These are phyloP conservation scores for Claviceps pusilla DNA, from an alignment of 2,329 filamentous ascomycete species.

Conservation along the genomic window DNA sequence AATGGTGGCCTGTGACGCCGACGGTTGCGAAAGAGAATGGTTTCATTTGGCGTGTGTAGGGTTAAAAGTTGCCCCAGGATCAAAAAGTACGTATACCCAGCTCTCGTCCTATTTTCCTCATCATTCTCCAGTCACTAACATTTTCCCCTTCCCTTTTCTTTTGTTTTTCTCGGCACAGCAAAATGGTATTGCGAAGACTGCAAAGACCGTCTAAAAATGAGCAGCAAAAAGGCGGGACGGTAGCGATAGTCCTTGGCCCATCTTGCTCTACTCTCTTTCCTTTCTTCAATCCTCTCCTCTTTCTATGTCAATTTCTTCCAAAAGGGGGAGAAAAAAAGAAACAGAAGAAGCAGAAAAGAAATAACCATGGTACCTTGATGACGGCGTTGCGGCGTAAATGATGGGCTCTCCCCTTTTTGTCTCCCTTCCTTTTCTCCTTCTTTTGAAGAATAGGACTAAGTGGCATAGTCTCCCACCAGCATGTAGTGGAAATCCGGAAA, in stretches of 20 bases:
- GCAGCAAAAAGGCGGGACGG: constrained; percentile 36
- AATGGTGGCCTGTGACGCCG: constrained; percentile 69
- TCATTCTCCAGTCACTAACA: too few species aligned
- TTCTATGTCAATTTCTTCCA: too few species aligned
- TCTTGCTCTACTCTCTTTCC: neutral
- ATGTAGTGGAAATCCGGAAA: neutral
- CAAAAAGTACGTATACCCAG: constrained; percentile 45
- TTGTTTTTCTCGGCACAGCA: constrained; percentile 27
- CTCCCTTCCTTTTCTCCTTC: neutral
- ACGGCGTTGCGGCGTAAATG: too few species aligned
- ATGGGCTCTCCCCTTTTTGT: neutral
- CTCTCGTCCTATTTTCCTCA: neutral
- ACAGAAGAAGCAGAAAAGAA: too few species aligned
- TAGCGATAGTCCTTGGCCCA: constrained; percentile 11
- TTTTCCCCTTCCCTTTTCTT: neutral
- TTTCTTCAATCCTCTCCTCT: too few species aligned
- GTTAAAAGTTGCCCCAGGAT: constrained; percentile 60
- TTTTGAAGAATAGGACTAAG: neutral
- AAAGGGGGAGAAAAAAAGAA: too few species aligned
- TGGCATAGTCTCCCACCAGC: neutral
- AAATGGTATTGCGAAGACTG: constrained; percentile 78
- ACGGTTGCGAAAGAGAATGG: constrained; percentile 62
- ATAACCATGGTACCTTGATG: too few species aligned
- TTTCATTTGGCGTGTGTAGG: constrained; percentile 75
- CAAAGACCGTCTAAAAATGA: constrained; percentile 47